A percentile compares a stretch with the other conserved stretches of the same genome.
phyloP scores from a whole-genome alignment of 495 filamentous ascomycete species.

The Aspergillus homomorphus region DNA sequence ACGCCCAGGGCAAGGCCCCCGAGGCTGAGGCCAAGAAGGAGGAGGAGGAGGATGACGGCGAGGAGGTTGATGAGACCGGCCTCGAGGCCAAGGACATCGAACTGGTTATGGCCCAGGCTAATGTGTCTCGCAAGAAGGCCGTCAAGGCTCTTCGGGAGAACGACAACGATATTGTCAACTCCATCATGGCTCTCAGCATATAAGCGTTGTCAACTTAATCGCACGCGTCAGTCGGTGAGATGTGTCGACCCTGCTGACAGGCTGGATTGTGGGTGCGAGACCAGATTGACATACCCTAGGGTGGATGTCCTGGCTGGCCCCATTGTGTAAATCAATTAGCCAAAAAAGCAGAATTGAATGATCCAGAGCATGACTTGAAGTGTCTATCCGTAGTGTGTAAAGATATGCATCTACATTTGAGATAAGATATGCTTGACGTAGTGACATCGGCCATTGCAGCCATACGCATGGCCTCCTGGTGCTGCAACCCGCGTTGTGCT shows the following conservation, averaged over 20 bases:
- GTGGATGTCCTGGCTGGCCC: slow-evolving; percentile 22
- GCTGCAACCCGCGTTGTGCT: slow-evolving; percentile 8
- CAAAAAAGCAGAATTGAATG: slow-evolving; percentile 39
- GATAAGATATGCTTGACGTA: no score
- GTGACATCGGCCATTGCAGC: neutral
- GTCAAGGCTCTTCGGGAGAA: slow-evolving; percentile 98
- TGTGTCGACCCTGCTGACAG: slow-evolving; percentile 21
- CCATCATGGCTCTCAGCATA: slow-evolving; percentile 99
- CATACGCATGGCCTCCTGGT: slow-evolving; percentile 6
- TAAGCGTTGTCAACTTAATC: slow-evolving; percentile 42
- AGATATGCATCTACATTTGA: neutral
- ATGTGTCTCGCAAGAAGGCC: slow-evolving; percentile 93
- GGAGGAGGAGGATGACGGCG: slow-evolving; percentile 88
- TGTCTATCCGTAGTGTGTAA: neutral
- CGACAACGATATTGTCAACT: slow-evolving; percentile 99
- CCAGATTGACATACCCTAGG: slow-evolving; percentile 28
- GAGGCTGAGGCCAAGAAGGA: slow-evolving; percentile 77
- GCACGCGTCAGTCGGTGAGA: slow-evolving; percentile 23
- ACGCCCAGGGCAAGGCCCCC: slow-evolving; percentile 76
- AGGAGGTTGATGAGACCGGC: slow-evolving; percentile 89
- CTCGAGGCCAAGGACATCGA: slow-evolving; percentile 99
- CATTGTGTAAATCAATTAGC: slow-evolving; percentile 45
- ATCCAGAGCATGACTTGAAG: slow-evolving; percentile 16
- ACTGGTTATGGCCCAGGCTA: slow-evolving; percentile 97
- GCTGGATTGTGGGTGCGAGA: slow-evolving; percentile 34